A percentile compares a stretch with the other conserved stretches of the same genome.
Evolutionary conservation across 768 basidiomycete species (phyloP).

Genomic region (Termitomyces bulborhizus): DNA sequence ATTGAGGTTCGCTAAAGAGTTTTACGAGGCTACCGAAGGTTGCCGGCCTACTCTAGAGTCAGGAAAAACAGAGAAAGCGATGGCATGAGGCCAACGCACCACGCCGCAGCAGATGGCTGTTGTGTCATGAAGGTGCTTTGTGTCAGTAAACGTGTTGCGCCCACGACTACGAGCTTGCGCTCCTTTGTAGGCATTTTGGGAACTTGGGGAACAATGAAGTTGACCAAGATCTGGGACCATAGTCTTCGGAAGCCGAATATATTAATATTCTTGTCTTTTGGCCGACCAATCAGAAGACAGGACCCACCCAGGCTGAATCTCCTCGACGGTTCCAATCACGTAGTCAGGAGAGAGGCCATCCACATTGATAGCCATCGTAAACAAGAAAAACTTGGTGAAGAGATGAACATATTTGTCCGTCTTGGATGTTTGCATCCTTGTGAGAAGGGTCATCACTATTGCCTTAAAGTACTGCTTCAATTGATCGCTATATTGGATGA

Average conservation of each 20-base stretch:
- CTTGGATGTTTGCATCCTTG: conserved; percentile 80
- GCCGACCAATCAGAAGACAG: neutral
- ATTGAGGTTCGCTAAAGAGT: conserved; percentile 74
- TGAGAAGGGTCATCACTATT: conserved; percentile 72
- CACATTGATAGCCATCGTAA: conserved; percentile 67
- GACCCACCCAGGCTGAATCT: conserved; percentile 77
- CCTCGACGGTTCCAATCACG: conserved; percentile 71
- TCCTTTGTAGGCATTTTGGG: conserved; percentile 79
- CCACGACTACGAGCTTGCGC: conserved; percentile 79
- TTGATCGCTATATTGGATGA: conserved; percentile 35
- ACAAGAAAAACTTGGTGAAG: conserved; percentile 75
- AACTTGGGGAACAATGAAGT: conserved; percentile 75
- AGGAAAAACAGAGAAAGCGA: neutral
- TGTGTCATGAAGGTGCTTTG: conserved; percentile 66
- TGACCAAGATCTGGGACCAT: conserved; percentile 73
- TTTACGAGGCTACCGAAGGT: conserved; percentile 66
- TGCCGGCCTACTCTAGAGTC: conserved; percentile 46
- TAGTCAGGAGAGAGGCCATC: conserved; percentile 75
- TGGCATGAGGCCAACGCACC: conserved; percentile 36
- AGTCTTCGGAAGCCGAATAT: conserved; percentile 30
- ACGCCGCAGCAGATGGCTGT: conserved; percentile 54
- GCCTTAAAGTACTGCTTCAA: conserved; percentile 73
- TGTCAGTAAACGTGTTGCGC: conserved; percentile 73
- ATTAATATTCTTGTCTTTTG: neutral
- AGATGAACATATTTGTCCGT: conserved; percentile 84